Evolutionary conservation across 352 stramenopile genomes (phyloP), one percentile per base, ranked within the genome.

Genomic region (Lagenidium giganteum): DNA sequence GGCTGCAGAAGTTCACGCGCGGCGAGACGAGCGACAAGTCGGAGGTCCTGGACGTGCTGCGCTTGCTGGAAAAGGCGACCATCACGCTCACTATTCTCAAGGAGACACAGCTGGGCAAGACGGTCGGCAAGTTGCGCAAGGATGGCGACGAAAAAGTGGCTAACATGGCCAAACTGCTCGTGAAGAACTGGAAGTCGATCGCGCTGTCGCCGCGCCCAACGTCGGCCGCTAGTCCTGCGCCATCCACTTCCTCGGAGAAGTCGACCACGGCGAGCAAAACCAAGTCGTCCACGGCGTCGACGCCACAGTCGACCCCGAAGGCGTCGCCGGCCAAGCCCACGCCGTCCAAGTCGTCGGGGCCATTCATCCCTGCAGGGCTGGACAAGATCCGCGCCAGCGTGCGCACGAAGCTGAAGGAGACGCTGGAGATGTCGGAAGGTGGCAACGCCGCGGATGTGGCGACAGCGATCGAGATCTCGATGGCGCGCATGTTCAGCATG

Each of bases 181-280:
- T 96, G 26, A 94, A 93, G 63, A 70, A 62, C 30, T 96, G 86
- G 86, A 95, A 95, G 55, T 73, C 67, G 50, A 77, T 93, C 65
- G 82, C 79, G 38, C 47, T 85, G 43, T 90, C 78, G 31, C 78
- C 78, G 18, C 67, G 63, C n/a, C 47, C 61, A 20, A 13, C 44
- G 21, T 62, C 16, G 61, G 70, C 46, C 57, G 54, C 37, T 67
- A 70, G 49, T 47, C 46, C 7, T 64, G 47, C 42, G 26, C 67
- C 49, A 32, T 40, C 56, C 21, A 46, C 42, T 17, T 73, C 39
- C 12, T 64, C 42, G 6, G 66, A 64, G 42, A 17, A 39, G 32
- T 35, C 44, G 18, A 40, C 8, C 35, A 30, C 35, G 24, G 29
- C 43, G 1, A 38, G 50, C 22, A 51, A 45, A 24, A 58, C 54